phyloP scores from a whole-genome alignment of 805 yeast genomes.

The Yamadazyma tumulicola region DNA sequence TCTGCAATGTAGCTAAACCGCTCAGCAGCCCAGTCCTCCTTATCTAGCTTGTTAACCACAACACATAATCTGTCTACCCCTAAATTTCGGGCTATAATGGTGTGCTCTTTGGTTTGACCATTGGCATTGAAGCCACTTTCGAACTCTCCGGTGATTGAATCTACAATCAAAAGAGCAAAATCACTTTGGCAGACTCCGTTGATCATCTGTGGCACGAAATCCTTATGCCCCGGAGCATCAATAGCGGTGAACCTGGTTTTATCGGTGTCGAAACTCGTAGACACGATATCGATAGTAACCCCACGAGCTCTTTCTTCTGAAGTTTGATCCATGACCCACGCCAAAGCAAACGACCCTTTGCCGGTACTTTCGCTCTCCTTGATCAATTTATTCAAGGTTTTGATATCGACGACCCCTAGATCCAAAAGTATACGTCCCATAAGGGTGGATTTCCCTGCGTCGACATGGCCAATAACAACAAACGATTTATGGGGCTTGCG shows the following conservation, averaged over 20 bases:
- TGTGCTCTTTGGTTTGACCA: constrained; percentile 80
- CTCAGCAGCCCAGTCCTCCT: constrained; percentile 51
- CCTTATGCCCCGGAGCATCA: constrained; percentile 84
- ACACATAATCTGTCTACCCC: constrained; percentile 63
- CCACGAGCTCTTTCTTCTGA: constrained; percentile 72
- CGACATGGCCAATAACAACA: constrained; percentile 83
- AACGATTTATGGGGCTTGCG: constrained; percentile 60
- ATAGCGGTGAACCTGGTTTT: constrained; percentile 60
- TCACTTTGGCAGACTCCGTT: constrained; percentile 82
- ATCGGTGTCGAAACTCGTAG: constrained; percentile 59
- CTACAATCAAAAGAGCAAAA: constrained; percentile 68
- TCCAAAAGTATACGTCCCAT: constrained; percentile 73
- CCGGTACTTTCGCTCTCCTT: constrained; percentile 66
- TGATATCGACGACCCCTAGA: constrained; percentile 61
- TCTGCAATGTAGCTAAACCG: constrained; percentile 50
- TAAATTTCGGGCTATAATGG: constrained; percentile 60
- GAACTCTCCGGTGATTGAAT: constrained; percentile 61
- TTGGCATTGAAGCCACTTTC: constrained; percentile 63
- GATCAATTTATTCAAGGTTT: constrained; percentile 57
- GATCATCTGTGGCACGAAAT: constrained; percentile 82
- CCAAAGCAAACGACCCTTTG: constrained; percentile 75
- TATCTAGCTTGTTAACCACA: constrained; percentile 70
- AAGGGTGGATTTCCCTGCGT: constrained; percentile 79
- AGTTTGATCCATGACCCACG: constrained; percentile 85
- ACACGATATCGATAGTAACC: constrained; percentile 75